A percentile compares a stretch with the other conserved stretches of the same genome.
Evolutionary conservation across 1,284 basidiomycete species (phyloP).

Genomic region (Cystobasidium slooffiae): DNA sequence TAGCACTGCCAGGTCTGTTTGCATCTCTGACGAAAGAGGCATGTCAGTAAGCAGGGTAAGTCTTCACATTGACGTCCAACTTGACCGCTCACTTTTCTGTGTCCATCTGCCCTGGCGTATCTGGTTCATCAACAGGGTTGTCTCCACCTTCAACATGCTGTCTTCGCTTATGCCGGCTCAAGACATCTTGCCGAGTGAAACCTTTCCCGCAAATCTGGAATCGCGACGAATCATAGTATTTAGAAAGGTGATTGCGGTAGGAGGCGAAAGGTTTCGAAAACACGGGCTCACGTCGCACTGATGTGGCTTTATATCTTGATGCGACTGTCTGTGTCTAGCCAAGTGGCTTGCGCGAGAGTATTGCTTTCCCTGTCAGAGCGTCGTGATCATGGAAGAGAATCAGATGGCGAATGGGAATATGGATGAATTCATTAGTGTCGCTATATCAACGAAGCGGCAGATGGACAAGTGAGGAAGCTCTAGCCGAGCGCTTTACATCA

Average conservation of each 20-base stretch:
- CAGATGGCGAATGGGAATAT: not conserved
- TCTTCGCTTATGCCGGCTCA: not conserved
- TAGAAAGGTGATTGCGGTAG: not conserved
- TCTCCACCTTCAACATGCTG: not conserved
- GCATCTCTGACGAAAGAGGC: not conserved
- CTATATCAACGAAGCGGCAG: too few species aligned
- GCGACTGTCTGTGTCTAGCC: conserved; percentile 11
- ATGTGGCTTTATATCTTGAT: conserved; percentile 10
- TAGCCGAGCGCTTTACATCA: too few species aligned
- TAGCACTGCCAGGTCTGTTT: not conserved
- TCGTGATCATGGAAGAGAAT: not conserved
- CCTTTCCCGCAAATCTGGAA: conserved; percentile 5
- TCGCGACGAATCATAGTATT: not conserved
- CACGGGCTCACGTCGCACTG: not conserved
- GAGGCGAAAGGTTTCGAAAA: too few species aligned
- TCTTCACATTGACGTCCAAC: too few species aligned
- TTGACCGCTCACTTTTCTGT: not conserved
- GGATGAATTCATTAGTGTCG: not conserved
- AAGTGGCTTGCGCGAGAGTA: conserved; percentile 14
- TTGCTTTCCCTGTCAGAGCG: conserved; percentile 4
- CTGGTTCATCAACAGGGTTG: not conserved
- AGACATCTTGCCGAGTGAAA: conserved; percentile 20
- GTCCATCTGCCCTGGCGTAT: not conserved
- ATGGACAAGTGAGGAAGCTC: too few species aligned
- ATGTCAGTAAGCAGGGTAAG: too few species aligned